Base-by-base conservation (phyloP, 345 rosid genomes). In the Hibiscus trionum region DNA sequence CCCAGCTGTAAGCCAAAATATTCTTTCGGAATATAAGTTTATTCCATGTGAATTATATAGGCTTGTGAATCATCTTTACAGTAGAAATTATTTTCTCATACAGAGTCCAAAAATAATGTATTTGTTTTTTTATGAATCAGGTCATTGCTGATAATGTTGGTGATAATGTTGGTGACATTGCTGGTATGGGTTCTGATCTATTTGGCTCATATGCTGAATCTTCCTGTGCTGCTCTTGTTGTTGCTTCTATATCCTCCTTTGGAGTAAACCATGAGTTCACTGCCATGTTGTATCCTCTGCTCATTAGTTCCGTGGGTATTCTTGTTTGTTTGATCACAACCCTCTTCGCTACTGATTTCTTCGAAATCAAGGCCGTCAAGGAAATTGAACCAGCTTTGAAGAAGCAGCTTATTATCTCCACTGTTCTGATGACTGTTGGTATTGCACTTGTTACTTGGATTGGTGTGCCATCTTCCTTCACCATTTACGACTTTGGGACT, bases 111-210 rank as follows among this genome's bases (percentile, higher is more conserved):
- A 7, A 71, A 7, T 21, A 42, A 42, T 37, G 11, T 59, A 65
- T 5, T 17, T 3, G 5, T 49, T 16, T 55, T 14, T 37, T 58
- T 11, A 39, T 11, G 27, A 37, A 27, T 27, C 86, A 89, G 95
- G 95, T 89, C 79, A 90, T 90, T 79, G 96, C 92, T 49, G 96
- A 90, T 77, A 90, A 90, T 77, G 96, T 90, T 66, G 96, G 92
- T 14, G 96, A 90, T 77, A 90, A 90, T 75, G 96, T 90, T 66
- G 96, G 92, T 14, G 96, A 90, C 71, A 90, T 90, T 4, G 96
- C 96, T 74, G 92, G 93, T 44, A 90, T 89, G 94, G 91, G 94
- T 76, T 89, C 91, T 14, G 94, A 87, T 80, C 90, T 89, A 55
- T 89, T 89, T 64, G 91, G 93, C 49, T 89, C 91, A 4, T 89